Percentiles rank a stretch among this genome's conserved stretches.
Conservation (phyloP, 2,329 filamentous ascomycete genomes). For the Rutstroemia sp. region DNA sequence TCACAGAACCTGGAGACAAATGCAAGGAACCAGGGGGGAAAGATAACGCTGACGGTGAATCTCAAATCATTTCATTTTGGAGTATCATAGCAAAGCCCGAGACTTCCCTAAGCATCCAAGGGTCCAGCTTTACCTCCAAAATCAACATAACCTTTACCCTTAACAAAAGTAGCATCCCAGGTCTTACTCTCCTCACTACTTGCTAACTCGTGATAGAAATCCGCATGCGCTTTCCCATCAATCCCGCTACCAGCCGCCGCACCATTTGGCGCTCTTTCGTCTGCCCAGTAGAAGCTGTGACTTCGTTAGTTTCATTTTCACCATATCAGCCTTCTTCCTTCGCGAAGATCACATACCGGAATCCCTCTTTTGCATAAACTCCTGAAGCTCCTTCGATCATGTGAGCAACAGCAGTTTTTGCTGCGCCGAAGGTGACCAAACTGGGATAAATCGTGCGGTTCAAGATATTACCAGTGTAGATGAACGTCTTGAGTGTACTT, state of each 20-base stretch:
- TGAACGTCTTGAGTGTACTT: conserved; percentile 34
- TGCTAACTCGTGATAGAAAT: conserved; percentile 35
- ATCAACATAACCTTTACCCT: conserved; percentile 24
- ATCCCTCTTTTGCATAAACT: conserved; percentile 30
- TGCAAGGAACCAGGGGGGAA: too few relatives aligned
- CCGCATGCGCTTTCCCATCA: conserved; percentile 35
- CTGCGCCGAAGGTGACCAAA: conserved; percentile 32
- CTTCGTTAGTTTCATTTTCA: neutral
- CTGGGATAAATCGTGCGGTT: conserved; percentile 28
- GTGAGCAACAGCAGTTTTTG: conserved; percentile 32
- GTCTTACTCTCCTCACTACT: conserved; percentile 33
- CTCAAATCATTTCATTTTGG: too few relatives aligned
- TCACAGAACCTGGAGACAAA: too few relatives aligned
- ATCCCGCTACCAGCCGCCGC: conserved; percentile 23
- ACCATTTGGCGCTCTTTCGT: conserved; percentile 40
- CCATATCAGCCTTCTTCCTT: neutral
- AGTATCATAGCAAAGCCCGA: too few relatives aligned
- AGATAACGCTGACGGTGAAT: too few relatives aligned
- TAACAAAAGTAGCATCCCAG: conserved; percentile 41
- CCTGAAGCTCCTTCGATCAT: conserved; percentile 31
- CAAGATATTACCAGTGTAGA: conserved; percentile 37
- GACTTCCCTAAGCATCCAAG: too few relatives aligned
- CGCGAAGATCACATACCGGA: conserved; percentile 26
- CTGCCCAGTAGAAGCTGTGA: conserved; percentile 42
- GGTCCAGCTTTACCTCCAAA: conserved; percentile 9